These are phyloP conservation scores for Nematocida sp. DNA, from an alignment of 371 early-diverging fungal species.

Conservation along the genomic window DNA sequence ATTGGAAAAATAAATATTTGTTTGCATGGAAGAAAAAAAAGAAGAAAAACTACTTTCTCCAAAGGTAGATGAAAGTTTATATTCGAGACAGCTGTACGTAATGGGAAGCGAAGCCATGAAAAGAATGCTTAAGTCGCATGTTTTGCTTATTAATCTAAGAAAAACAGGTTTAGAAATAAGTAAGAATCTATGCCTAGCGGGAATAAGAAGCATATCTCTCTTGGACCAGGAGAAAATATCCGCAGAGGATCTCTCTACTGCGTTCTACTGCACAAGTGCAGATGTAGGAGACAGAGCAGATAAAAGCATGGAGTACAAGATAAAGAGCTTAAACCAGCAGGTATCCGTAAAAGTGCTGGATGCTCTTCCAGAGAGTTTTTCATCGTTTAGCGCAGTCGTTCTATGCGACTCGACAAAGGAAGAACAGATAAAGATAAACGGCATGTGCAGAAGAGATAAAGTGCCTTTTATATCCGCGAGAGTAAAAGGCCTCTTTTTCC, in stretches of 20 bases:
- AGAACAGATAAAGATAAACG: conserved; percentile 79
- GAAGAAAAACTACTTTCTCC: conserved; percentile 44
- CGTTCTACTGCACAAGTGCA: conserved; percentile 79
- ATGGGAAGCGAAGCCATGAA: conserved; percentile 98
- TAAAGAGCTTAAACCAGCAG: conserved; percentile 92
- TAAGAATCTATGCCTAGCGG: conserved; percentile 95
- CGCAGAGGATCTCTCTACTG: conserved; percentile 79
- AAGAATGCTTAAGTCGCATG: conserved; percentile 88
- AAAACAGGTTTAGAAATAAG: conserved; percentile 96
- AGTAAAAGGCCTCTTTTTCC: conserved; percentile 85
- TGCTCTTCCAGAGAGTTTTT: conserved; percentile 69
- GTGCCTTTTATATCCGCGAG: conserved; percentile 86
- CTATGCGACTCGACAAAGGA: conserved; percentile 73
- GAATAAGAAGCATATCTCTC: conserved; percentile 89
- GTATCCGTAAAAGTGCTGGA: conserved; percentile 68
- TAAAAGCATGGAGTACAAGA: conserved; percentile 71
- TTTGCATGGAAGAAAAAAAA: conserved; percentile 22
- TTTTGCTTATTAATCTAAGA: conserved; percentile 86
- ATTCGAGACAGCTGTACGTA: conserved; percentile 70
- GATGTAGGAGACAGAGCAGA: conserved; percentile 87
- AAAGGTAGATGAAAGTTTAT: conserved; percentile 65
- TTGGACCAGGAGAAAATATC: conserved; percentile 76
- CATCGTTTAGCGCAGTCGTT: conserved; percentile 77
- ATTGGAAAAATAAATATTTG: conserved; percentile 3
- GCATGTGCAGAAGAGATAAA: conserved; percentile 74